phyloP scores from a whole-genome alignment of 2,329 filamentous ascomycete species.

The Exophiala xenobiotica region DNA sequence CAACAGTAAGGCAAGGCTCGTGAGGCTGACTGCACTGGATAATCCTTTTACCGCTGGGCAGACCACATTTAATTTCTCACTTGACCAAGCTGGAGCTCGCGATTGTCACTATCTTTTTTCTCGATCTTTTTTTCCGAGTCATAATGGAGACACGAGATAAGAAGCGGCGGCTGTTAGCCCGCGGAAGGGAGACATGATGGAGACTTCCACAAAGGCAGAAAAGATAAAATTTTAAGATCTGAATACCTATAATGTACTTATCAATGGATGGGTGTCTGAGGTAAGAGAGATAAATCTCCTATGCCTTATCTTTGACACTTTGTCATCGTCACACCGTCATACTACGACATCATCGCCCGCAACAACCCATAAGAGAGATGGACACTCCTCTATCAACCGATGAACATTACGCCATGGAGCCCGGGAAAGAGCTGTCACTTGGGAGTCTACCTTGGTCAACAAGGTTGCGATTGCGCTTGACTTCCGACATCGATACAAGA shows the following conservation, averaged over 20 bases:
- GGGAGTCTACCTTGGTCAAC: constrained; percentile 8
- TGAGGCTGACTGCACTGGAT: background rate
- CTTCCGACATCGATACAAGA: constrained; percentile 12
- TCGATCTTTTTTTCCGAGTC: background rate
- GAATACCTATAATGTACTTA: background rate
- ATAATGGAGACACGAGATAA: background rate
- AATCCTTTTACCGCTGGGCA: background rate
- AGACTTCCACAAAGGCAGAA: background rate
- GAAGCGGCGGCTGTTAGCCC: background rate
- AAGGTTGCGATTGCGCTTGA: constrained; percentile 8
- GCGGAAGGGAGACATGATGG: background rate
- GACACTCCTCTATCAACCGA: constrained; percentile 3
- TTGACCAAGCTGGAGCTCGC: background rate
- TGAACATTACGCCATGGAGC: constrained; percentile 1
- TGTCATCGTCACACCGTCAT: background rate
- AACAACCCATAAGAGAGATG: constrained; percentile 4
- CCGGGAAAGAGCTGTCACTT: constrained; percentile 1
- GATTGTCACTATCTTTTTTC: constrained; percentile 1
- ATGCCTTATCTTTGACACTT: background rate
- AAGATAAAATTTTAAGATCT: background rate
- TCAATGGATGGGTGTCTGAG: background rate
- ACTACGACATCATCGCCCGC: background rate
- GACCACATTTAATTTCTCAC: constrained; percentile 4
- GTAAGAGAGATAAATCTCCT: background rate
- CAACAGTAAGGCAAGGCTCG: background rate